These are phyloP conservation scores for Camelina hispida DNA, from an alignment of 345 rosid genomes.

Conservation along the genomic window DNA sequence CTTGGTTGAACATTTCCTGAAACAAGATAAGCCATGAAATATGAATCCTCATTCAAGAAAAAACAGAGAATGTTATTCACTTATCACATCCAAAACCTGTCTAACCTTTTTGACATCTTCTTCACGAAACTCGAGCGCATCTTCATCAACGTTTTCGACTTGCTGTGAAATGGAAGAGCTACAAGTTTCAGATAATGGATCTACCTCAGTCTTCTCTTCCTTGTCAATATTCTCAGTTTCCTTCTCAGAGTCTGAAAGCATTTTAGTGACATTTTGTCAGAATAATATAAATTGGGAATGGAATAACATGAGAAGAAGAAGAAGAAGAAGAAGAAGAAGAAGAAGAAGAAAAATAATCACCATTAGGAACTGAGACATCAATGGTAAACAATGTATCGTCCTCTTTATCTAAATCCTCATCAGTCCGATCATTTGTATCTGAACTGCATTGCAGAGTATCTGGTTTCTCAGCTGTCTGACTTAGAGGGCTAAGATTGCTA, in stretches of 20 bases:
- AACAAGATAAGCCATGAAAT: conserved; percentile 36
- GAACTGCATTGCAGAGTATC: conserved; percentile 45
- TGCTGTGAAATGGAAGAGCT: conserved; percentile 36
- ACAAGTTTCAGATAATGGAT: conserved; percentile 41
- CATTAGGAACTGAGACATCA: conserved; percentile 52
- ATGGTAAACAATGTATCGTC: conserved; percentile 43
- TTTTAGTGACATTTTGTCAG: not conserved
- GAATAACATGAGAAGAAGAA: not conserved
- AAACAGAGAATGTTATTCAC: not conserved
- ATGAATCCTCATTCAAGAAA: conserved; percentile 1
- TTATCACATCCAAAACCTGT: conserved; percentile 16
- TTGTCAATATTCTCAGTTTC: conserved; percentile 42
- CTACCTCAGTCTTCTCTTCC: conserved; percentile 26
- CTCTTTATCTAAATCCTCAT: conserved; percentile 42
- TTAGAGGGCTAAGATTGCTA: conserved; percentile 40
- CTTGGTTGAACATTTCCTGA: conserved; percentile 54
- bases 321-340: not conserved
- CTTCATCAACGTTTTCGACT: conserved; percentile 36
- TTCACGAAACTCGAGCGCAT: conserved; percentile 19
- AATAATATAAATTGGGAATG: not conserved
- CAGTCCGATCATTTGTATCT: conserved; percentile 27
- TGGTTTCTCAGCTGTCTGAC: conserved; percentile 36
- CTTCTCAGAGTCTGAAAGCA: conserved; percentile 44
- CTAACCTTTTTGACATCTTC: conserved; percentile 50
- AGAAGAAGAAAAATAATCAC: conserved; percentile 47